Evolutionary conservation across 208 protist species (phyloP), one percentile per base, ranked within the genome.

Genomic region (Angomonas ambiguus): DNA sequence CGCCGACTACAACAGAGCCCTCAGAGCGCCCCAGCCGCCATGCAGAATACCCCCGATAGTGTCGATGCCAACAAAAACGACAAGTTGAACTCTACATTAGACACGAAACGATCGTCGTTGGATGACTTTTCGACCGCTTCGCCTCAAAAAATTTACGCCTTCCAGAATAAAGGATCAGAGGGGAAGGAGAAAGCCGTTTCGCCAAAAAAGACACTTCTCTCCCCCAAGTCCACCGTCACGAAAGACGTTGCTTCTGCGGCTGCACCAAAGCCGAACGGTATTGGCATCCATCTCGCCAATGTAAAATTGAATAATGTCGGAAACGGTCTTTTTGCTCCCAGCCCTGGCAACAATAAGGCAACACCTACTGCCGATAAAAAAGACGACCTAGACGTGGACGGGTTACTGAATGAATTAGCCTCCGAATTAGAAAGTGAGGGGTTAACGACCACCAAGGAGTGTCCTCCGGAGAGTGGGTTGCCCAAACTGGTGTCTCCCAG

Each of bases 371-470:
- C 20, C 2, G 25, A 57, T 49, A 48, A 58, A 20, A 71, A 76
- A 45, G 48, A 57, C 20, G 75, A 80, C 10, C 65, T 91, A 22
- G 78, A 84, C 67, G 63, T 94, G 25, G 84, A 94, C 69, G 61
- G 74, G 25, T 73, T 94, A 4, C 77, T 91, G 76, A 71, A 88
- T 33, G 87, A 94, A 53, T 88, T 91, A 62, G 77, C 84, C 5
- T 70, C 67, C 10, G 87, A 94, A 64, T 69, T 94, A 41, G 66
- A 77, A n/a, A 65, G 74, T 27, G 55, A 89, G 8, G 83, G 82
- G 10, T 57, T 86, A 22, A 41, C 66, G 60, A 51, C 77, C 10
- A 62, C 73, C 33, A 77, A 80, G 63, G 34, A 53, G 53, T n/a
- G 10, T 10, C 22, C 13, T 3, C 22, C 22, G 53, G 25, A 25